Evolutionary conservation across 1,139 yeast species (phyloP), one percentile per base, ranked within the genome.

Genomic region (Meyerozyma carpophila): DNA sequence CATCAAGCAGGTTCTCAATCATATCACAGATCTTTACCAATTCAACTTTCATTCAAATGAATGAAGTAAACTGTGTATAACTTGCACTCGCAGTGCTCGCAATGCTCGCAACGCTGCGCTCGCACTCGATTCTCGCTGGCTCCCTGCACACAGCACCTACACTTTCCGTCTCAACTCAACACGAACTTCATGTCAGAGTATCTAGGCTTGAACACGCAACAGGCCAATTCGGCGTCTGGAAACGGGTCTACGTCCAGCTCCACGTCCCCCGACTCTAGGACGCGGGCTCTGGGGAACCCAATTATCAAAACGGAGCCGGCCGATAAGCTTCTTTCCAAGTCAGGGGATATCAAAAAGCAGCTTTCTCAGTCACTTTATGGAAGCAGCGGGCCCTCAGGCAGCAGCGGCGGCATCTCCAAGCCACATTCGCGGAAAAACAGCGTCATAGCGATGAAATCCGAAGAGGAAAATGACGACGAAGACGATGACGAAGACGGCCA

Each of bases 391-490:
- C 34, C 40, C 1, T 18, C 26, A 10, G 9, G 26, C 25, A 21
- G 37, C 16, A 59, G 59, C 34, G 71, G 70, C 18, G 76, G 77
- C 0, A 63, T 71, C 13, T 54, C 65, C 36, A 73, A 73, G 49
- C 76, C 76, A 1, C 70, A 66, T 24, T 62, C 72, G 8, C 57
- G 77, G 40, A 60, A 66, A 47, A 69, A 68, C 42, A 69, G 75
- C 1, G 52, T 65, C 5, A 58, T 59, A 29, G 60, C 63, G 11
- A 51, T 61, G 5, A 63, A 56, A 44, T 62, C 68, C 26, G 58
- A 56, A 43, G 69, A 65, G 31, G 37, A 32, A n/a, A 27, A 31
- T 31, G 63, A 59, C 24, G 59, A 58, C 9, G 59, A 54, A 13
- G 59, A 58, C 10, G 63, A 58, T 28, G 68, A 65, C 26, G 68